phyloP scores from a whole-genome alignment of 768 basidiomycete genomes.

The Hebeloma cylindrosporum region DNA sequence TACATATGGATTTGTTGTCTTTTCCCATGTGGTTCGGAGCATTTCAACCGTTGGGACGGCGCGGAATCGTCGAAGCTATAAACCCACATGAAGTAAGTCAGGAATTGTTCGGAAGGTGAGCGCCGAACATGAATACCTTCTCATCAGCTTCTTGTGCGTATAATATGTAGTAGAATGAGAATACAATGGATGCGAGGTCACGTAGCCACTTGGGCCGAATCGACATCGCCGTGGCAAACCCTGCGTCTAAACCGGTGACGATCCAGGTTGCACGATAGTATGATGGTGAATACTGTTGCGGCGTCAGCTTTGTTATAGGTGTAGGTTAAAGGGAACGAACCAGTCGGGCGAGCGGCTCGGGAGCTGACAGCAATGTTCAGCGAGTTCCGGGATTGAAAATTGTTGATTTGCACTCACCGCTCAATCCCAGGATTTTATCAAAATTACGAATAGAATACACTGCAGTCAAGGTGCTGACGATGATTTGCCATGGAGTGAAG shows the following conservation, averaged over 20 bases:
- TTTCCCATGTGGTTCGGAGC: slow-evolving; percentile 96
- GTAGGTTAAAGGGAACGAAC: slow-evolving; percentile 43
- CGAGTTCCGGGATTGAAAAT: slow-evolving; percentile 8
- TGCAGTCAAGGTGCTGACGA: slow-evolving; percentile 80
- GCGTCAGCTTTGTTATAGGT: slow-evolving; percentile 5
- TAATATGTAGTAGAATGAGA: slow-evolving; percentile 85
- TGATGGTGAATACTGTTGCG: slow-evolving; percentile 76
- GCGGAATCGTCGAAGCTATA: slow-evolving; percentile 83
- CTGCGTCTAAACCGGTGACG: slow-evolving; percentile 90
- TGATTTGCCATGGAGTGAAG: slow-evolving; percentile 96
- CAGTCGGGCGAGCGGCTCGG: slow-evolving; percentile 88
- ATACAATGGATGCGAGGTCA: slow-evolving; percentile 82
- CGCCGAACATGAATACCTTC: slow-evolving; percentile 54
- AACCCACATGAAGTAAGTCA: neutral
- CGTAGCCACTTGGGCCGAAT: slow-evolving; percentile 90
- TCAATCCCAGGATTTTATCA: slow-evolving; percentile 82
- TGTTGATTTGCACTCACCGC: slow-evolving; percentile 47
- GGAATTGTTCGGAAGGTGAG: neutral
- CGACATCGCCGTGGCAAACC: slow-evolving; percentile 93
- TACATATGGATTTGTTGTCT: slow-evolving; percentile 91
- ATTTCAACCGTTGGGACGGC: slow-evolving; percentile 96
- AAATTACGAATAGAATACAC: slow-evolving; percentile 84
- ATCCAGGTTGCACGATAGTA: slow-evolving; percentile 98
- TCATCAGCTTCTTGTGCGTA: slow-evolving; percentile 92
- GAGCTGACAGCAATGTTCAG: slow-evolving; percentile 54